Evolutionary conservation across 2,329 filamentous ascomycete genomes (phyloP), one percentile per base, ranked within the genome.

Genomic region (Fusarium anguioides): DNA sequence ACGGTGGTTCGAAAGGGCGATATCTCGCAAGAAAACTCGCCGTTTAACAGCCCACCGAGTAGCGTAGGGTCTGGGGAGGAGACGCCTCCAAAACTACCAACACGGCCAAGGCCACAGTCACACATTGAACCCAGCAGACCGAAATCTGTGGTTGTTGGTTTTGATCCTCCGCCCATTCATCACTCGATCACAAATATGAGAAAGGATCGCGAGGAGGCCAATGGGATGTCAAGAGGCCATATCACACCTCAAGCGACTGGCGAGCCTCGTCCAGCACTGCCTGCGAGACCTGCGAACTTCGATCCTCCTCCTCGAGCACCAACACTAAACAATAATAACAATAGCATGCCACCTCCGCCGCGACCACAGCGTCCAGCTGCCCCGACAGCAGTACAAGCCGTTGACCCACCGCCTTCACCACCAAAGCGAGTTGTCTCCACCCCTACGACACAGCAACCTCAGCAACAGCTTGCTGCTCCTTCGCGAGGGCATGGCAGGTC

Each of bases 11-110:
- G 49, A 4, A 74, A 58, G 48, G 45, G 64, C 8, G 65, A 64
- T 11, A 66, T 76, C 7, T 66, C 71, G 1, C 76, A 81, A 62
- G 80, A 82, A 73, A 75, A 89, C 0, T 97, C 95, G 2, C 94
- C 95, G 0, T 97, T 97, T 75, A 94, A 84, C 73, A 97, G 93
- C 33, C 94, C 94, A 18, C 93, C 94, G 0, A 89, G 88, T 69
- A 95, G 91, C 74, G 86, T 87, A 6, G 88, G 85, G 52, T 75
- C 81, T 0, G 81, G 84, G n/a, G 80, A 81, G n/a, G 80, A 81
- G n/a, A 79, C 80, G 8, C 83, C 83, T 9, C 84, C 86, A 2
- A 79, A 78, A 54, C 81, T 85, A 41, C 84, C 81, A 18, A 81
- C 76, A 8, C 80, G 85, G 14, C 84, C 84, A 42, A 84, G 85